Percentiles rank a stretch among this genome's conserved stretches.
Conservation (phyloP, 441 rosid species). For the Flueggea neowawraea region DNA sequence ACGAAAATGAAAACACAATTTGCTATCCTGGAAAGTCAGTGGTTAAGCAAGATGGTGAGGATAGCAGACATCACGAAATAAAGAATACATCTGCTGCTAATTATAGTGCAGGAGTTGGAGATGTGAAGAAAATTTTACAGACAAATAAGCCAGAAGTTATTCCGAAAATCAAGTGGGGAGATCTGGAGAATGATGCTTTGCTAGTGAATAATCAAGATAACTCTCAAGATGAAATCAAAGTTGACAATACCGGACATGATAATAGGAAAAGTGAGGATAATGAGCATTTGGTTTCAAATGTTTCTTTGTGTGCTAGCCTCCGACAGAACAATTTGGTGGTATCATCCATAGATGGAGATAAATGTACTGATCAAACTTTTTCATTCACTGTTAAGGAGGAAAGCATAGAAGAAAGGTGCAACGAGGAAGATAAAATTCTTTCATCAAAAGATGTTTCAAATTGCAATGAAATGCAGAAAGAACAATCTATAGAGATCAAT, state of each 20-base stretch:
- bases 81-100: slow-evolving; percentile 15
- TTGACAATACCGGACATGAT: slow-evolving; percentile 26
- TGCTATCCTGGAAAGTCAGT: slow-evolving; percentile 18
- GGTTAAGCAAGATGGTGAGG: slow-evolving; percentile 26
- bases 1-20: slow-evolving; percentile 19
- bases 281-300: slow-evolving; percentile 17
- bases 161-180: slow-evolving; percentile 65
- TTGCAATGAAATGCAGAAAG: slow-evolving; percentile 20
- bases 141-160: slow-evolving; percentile 25
- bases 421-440: slow-evolving; percentile 21
- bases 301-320: slow-evolving; percentile 15
- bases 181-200: slow-evolving; percentile 50
- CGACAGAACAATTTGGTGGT: slow-evolving; percentile 20
- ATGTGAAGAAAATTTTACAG: slow-evolving; percentile 14
- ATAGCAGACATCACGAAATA: neutral
- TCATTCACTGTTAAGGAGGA: slow-evolving; percentile 22
- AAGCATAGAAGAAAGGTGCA: slow-evolving; percentile 18
- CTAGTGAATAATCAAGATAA: slow-evolving; percentile 26
- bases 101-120: slow-evolving; percentile 22
- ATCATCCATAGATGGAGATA: slow-evolving; percentile 17
- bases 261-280: slow-evolving; percentile 24
- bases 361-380: slow-evolving; percentile 15
- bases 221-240: slow-evolving; percentile 30
- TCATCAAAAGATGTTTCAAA: slow-evolving; percentile 23
- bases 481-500: slow-evolving; percentile 16